Base-by-base conservation (phyloP, 2,329 filamentous ascomycete species). In the Fusarium sp. region DNA sequence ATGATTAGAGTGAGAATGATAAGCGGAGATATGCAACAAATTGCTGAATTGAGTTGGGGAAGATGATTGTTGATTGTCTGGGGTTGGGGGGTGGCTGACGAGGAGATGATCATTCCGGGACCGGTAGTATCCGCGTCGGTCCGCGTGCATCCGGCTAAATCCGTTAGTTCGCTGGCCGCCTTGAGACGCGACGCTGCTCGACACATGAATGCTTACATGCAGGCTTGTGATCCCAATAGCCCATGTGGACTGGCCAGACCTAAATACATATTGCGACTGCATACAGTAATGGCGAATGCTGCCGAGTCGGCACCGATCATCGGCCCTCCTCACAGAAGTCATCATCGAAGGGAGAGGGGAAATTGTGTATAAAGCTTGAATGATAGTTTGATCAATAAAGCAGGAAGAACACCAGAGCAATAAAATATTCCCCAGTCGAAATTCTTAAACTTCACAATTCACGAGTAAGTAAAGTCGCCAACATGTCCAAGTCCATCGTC, bases 401-500 rank as follows among this genome's bases (percentile, higher is more conserved):
- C 28, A 7, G 28, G 28, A 28, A 28, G 7, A 28, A 28, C 28
- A 28, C 28, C 28, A 28, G 28, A 28, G 7, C 28, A 28, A 28
- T 28, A 28, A 28, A 28, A 28, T 28, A 28, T 28, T 28, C 9
- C 28, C 7, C 12, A 20, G 1, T 20, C 3, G 4, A 26, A 8
- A 5, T 14, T 7, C 24, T 28, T 47, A 8, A 47, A 47, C 4
- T 5, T 47, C 24, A 22, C 8, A 5, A 47, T 15, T 28, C 1
- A 22, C 6, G 22, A 5, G 8, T 17, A 26, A 31, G 5, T 22
- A 10, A 36, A 55, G 28, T 5, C 26, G 24, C 26, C 64, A 63
- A 22, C 22, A 74, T 74, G 72, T 74, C 72, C 24, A 57, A 64
- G n/a, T 70, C 72, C 13, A 58, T 74, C 24, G 28, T 59, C 33